Percentiles rank a stretch among this genome's conserved stretches.
Evolutionary conservation across 2,329 filamentous ascomycete species (phyloP).

Genomic region (Hymenoscyphus linearis): DNA sequence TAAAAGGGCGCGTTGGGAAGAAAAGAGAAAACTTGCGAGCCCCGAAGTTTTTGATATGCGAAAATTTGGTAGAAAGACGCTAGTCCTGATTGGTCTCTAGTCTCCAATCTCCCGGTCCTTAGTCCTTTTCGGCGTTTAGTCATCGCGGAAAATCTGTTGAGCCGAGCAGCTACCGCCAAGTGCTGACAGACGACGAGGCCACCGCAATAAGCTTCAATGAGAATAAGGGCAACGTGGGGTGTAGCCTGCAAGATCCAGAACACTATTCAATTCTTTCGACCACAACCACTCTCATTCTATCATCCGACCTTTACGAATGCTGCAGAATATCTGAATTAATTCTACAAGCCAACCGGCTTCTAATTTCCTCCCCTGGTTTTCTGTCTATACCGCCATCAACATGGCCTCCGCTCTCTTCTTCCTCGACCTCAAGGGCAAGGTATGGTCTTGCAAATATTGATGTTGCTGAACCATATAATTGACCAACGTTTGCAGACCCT

Average conservation of each 20-base stretch:
- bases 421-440: constrained; percentile 99
- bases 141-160: neutral
- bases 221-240: constrained; percentile 24
- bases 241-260: constrained; percentile 7
- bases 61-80: constrained; percentile 1
- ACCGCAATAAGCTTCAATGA: constrained; percentile 16
- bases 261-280: neutral
- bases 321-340: constrained; percentile 9
- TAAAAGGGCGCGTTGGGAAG: constrained; percentile 65
- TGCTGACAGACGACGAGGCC: constrained; percentile 17
- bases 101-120: no score
- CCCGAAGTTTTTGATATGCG: constrained; percentile 19
- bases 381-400: constrained; percentile 17
- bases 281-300: constrained; percentile 5
- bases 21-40: constrained; percentile 34
- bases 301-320: constrained; percentile 20
- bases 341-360: constrained; percentile 16
- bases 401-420: constrained; percentile 99
- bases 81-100: constrained; percentile 16
- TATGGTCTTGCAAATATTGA: constrained; percentile 37
- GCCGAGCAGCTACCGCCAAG: constrained; percentile 11
- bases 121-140: neutral
- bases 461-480: constrained; percentile 19
- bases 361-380: constrained; percentile 2
- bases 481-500: constrained; percentile 63